A percentile compares a stretch with the other conserved stretches of the same genome.
phyloP scores from a whole-genome alignment of 2,329 filamentous ascomycete genomes.

The Aspergillus uvarum region DNA sequence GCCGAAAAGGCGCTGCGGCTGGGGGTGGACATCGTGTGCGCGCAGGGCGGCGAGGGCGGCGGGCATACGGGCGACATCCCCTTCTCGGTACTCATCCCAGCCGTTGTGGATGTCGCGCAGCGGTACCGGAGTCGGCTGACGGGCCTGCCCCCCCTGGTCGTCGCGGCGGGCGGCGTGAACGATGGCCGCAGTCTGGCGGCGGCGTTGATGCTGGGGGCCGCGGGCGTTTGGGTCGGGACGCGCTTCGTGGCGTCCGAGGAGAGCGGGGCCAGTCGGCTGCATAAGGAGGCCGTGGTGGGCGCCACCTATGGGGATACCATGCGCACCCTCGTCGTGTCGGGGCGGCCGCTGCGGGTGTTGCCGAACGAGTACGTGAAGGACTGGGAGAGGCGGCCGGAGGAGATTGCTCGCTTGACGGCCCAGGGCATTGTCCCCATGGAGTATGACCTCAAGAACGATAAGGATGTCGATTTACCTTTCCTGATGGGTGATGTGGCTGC shows the following conservation, averaged over 20 bases:
- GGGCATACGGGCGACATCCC: constrained; percentile 89
- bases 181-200: constrained; percentile 79
- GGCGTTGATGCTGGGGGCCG: constrained; percentile 81
- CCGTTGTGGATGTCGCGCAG: constrained; percentile 79
- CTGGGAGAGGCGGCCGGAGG: constrained; percentile 75
- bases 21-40: constrained; percentile 87
- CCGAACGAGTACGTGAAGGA: constrained; percentile 78
- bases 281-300: constrained; percentile 81
- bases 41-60: constrained; percentile 90
- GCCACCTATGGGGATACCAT: constrained; percentile 78
- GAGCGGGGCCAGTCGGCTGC: constrained; percentile 74
- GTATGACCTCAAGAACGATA: constrained; percentile 77
- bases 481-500: constrained; percentile 94
- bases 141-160: constrained; percentile 71
- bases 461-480: constrained; percentile 81
- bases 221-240: constrained; percentile 91
- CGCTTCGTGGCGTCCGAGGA: constrained; percentile 82
- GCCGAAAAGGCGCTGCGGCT: constrained; percentile 82
- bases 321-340: constrained; percentile 77
- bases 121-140: constrained; percentile 70
- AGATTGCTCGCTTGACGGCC: constrained; percentile 73
- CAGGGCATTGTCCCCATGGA: constrained; percentile 77
- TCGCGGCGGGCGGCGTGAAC: constrained; percentile 84
- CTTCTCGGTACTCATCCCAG: constrained; percentile 80
- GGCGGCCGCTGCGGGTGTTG: constrained; percentile 75